phyloP scores from a whole-genome alignment of 768 basidiomycete genomes.

The Boletales sp. region DNA sequence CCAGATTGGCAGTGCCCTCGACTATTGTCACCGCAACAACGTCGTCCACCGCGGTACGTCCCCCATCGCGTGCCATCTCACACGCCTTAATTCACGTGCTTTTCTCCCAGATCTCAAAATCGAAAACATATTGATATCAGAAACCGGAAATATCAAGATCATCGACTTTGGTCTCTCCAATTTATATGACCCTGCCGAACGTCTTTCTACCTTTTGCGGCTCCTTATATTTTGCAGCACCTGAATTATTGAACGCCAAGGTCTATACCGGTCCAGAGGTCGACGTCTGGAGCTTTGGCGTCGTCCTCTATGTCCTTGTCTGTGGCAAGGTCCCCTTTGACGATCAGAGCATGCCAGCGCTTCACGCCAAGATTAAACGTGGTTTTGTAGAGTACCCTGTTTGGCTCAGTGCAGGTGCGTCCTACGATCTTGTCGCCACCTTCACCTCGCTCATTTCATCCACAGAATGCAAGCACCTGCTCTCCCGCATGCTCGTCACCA shows the following conservation, averaged over 20 bases:
- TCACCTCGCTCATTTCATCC: slow-evolving; percentile 8
- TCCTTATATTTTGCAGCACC: slow-evolving; percentile 98
- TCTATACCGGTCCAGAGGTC: slow-evolving; percentile 96
- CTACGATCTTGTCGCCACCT: neutral
- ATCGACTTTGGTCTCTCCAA: slow-evolving; percentile 99
- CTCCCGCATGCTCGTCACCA: slow-evolving; percentile 94
- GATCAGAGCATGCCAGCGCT: slow-evolving; percentile 99
- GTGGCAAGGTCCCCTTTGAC: slow-evolving; percentile 98
- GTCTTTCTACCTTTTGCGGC: slow-evolving; percentile 94
- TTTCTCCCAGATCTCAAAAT: slow-evolving; percentile 81
- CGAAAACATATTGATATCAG: slow-evolving; percentile 98
- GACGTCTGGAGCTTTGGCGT: slow-evolving; percentile 99
- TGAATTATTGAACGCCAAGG: slow-evolving; percentile 92
- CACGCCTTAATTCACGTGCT: slow-evolving; percentile 5
- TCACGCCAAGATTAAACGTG: slow-evolving; percentile 98
- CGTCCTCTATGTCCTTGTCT: slow-evolving; percentile 95
- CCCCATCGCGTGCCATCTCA: slow-evolving; percentile 1
- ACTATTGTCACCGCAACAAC: slow-evolving; percentile 96
- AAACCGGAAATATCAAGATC: slow-evolving; percentile 98
- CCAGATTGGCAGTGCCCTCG: slow-evolving; percentile 93
- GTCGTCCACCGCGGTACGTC: slow-evolving; percentile 87
- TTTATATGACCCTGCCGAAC: slow-evolving; percentile 76
- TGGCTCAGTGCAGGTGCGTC: slow-evolving; percentile 89
- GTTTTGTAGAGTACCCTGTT: slow-evolving; percentile 93
- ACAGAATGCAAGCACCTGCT: slow-evolving; percentile 93